These are phyloP conservation scores for Calonectria montana DNA, from an alignment of 2,329 filamentous ascomycete genomes.

Conservation along the genomic window DNA sequence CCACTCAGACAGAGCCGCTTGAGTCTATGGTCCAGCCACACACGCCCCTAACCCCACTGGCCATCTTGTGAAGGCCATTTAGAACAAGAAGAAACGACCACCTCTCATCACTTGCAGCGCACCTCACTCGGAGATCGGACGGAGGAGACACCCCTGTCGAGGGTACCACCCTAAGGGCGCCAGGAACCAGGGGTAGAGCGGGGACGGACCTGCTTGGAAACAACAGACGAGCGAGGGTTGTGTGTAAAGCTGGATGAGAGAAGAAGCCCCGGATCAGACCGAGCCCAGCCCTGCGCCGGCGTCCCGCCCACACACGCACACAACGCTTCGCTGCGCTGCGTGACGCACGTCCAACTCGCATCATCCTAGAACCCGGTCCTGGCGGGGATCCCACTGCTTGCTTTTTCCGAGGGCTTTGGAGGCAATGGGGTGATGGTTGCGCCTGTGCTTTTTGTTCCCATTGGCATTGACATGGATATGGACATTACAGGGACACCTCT, in stretches of 20 bases:
- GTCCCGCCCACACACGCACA: slow-evolving; percentile 15
- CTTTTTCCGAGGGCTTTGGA: slow-evolving; percentile 31
- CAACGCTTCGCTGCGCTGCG: slow-evolving; percentile 33
- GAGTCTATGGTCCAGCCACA: not conserved
- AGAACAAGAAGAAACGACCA: slow-evolving; percentile 4
- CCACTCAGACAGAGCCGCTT: slow-evolving; percentile 17
- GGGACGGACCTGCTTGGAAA: slow-evolving; percentile 3
- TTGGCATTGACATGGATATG: slow-evolving; percentile 8
- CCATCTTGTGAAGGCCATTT: slow-evolving; percentile 4
- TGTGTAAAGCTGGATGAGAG: not conserved
- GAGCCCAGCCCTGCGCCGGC: slow-evolving; percentile 13
- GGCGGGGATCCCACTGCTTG: slow-evolving; percentile 31
- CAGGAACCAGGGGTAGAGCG: slow-evolving; percentile 25
- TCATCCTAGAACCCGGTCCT: slow-evolving; percentile 24
- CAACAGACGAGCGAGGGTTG: not conserved
- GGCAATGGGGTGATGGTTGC: not conserved
- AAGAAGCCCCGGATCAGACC: slow-evolving; percentile 11
- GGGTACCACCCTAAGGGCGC: not conserved
- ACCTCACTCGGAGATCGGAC: slow-evolving; percentile 26
- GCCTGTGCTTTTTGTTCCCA: slow-evolving; percentile 6
- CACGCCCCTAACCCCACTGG: slow-evolving; percentile 10
- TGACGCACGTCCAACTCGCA: slow-evolving; percentile 18
- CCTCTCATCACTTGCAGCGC: slow-evolving; percentile 36
- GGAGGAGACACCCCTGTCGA: slow-evolving; percentile 30
- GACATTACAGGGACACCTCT: slow-evolving; percentile 7